phyloP scores from a whole-genome alignment of 1,284 basidiomycete genomes.

The Ustilago cynodontis region DNA sequence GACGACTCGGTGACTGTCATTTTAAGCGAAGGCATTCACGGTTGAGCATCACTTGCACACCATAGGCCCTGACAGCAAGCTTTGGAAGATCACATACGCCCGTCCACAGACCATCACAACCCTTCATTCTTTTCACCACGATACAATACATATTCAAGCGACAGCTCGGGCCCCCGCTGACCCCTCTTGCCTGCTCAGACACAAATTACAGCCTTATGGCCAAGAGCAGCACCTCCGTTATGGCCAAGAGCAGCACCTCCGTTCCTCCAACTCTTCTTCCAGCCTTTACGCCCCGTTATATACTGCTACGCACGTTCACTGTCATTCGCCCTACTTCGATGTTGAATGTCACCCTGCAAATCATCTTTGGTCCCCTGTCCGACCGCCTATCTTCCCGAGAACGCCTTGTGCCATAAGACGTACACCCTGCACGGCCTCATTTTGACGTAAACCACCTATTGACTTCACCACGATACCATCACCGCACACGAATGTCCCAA shows the following conservation, averaged over 20 bases:
- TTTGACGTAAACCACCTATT: neutral
- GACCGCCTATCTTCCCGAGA: slow-evolving; percentile 1
- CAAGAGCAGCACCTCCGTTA: too few relatives aligned
- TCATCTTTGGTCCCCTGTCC: neutral
- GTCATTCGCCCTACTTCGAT: slow-evolving; percentile 14
- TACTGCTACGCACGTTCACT: neutral
- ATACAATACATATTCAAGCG: neutral
- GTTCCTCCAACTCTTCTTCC: neutral
- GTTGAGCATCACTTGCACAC: neutral
- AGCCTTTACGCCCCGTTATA: neutral
- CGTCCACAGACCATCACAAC: neutral
- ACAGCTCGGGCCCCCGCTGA: neutral
- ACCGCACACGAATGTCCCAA: slow-evolving; percentile 3
- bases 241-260: neutral
- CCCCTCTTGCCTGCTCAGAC: neutral
- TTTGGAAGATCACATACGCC: too few relatives aligned
- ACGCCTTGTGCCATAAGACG: slow-evolving; percentile 5
- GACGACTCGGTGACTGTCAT: slow-evolving; percentile 4
- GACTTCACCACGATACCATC: neutral
- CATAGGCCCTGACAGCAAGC: too few relatives aligned
- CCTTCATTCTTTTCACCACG: neutral
- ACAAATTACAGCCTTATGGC: too few relatives aligned
- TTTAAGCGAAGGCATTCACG: neutral
- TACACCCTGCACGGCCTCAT: neutral
- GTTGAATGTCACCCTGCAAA: neutral